These are phyloP conservation scores for Solanum piurae DNA, from an alignment of 257 asterid species.

Conservation along the genomic window DNA sequence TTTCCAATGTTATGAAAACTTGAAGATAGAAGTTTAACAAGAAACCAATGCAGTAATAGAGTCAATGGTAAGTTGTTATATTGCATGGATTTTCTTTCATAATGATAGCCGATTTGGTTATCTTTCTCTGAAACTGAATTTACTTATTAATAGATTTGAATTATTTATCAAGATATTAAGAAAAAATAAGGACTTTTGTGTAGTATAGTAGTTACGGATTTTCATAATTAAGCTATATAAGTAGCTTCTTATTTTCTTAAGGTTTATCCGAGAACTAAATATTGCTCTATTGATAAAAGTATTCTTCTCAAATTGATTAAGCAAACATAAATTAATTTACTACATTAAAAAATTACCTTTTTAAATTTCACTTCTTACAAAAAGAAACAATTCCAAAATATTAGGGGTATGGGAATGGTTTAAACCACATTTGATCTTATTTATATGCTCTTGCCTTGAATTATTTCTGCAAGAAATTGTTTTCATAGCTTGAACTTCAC, in stretches of 20 bases:
- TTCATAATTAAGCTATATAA: too few relatives aligned
- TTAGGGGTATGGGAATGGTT: neutral
- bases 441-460: neutral
- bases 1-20: neutral
- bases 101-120: too few relatives aligned
- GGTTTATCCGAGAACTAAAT: neutral
- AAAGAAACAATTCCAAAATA: neutral
- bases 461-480: neutral
- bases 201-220: neutral
- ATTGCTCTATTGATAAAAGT: too few relatives aligned
- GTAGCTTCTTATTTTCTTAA: neutral
- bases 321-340: too few relatives aligned
- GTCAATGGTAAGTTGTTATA: neutral
- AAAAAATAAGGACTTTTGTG: too few relatives aligned
- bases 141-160: neutral
- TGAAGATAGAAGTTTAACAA: neutral
- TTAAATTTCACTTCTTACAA: too few relatives aligned
- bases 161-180: too few relatives aligned
- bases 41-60: neutral
- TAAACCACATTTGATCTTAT: neutral
- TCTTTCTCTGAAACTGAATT: accelerated
- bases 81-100: neutral
- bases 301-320: too few relatives aligned
- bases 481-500: neutral
- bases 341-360: too few relatives aligned